phyloP scores from a whole-genome alignment of 2,329 filamentous ascomycete species.

The Epichloe hybrida region DNA sequence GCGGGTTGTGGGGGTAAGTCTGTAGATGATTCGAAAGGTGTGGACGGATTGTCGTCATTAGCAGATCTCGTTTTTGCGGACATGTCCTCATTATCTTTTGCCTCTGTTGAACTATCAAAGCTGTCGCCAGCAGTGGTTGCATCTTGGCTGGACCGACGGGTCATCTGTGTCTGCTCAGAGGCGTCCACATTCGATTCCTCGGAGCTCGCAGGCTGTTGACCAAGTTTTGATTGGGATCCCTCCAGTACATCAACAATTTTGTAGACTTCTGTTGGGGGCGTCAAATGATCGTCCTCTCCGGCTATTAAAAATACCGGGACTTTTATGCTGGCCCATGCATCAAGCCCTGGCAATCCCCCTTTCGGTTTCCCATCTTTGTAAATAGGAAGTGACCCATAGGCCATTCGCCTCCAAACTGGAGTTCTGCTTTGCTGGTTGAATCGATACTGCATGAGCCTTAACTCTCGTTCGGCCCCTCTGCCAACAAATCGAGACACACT shows the following conservation, averaged over 20 bases:
- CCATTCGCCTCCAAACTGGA: slow-evolving; percentile 71
- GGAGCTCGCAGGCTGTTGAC: slow-evolving; percentile 1
- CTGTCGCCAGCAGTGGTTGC: not conserved
- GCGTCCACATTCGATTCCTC: not conserved
- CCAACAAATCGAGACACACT: slow-evolving; percentile 73
- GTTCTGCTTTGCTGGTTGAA: slow-evolving; percentile 79
- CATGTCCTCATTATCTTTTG: not conserved
- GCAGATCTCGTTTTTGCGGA: slow-evolving; percentile 16
- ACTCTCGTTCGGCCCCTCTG: slow-evolving; percentile 47
- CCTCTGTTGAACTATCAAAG: not conserved
- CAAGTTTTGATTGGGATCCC: slow-evolving; percentile 14
- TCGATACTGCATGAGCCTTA: slow-evolving; percentile 52
- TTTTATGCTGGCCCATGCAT: slow-evolving; percentile 58
- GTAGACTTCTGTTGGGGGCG: slow-evolving; percentile 54
- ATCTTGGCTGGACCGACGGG: not conserved
- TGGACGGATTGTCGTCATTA: slow-evolving; percentile 31
- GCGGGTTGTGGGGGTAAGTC: slow-evolving; percentile 29
- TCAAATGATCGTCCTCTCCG: slow-evolving; percentile 64
- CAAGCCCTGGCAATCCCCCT: slow-evolving; percentile 57
- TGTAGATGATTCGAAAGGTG: slow-evolving; percentile 28
- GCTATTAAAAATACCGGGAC: slow-evolving; percentile 68
- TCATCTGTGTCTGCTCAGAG: not conserved
- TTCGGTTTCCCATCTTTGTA: slow-evolving; percentile 37
- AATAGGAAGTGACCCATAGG: slow-evolving; percentile 52
- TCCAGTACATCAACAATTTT: slow-evolving; percentile 43